These are phyloP conservation scores for Fusarium equiseti DNA, from an alignment of 2,329 filamentous ascomycete species.

Conservation along the genomic window DNA sequence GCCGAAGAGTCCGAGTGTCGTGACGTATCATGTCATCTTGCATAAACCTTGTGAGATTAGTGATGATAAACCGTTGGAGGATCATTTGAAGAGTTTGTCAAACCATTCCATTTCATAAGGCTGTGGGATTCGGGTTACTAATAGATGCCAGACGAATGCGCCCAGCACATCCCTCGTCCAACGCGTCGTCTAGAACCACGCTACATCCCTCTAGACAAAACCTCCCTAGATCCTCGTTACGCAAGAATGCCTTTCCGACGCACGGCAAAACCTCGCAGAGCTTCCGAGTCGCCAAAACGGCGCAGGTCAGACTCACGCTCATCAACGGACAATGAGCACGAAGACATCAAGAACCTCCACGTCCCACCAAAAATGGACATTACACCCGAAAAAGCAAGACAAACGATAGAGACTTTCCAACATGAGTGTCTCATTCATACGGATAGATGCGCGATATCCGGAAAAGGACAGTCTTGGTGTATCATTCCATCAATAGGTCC, in stretches of 20 bases:
- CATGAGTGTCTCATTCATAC: not conserved
- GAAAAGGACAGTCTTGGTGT: conserved; percentile 38
- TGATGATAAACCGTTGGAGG: not conserved
- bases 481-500: conserved; percentile 16
- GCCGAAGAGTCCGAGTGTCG: not conserved
- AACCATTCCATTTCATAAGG: accelerated
- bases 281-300: conserved; percentile 5
- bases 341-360: conserved; percentile 4
- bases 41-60: conserved; percentile 6
- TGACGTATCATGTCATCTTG: conserved; percentile 8
- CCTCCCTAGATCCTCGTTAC: not conserved
- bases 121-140: no score
- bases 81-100: conserved; percentile 2
- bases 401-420: not conserved
- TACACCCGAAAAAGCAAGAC: not conserved
- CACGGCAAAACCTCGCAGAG: not conserved
- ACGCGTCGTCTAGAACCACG: not conserved
- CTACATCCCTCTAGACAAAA: conserved; percentile 16
- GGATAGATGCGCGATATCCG: conserved; percentile 28
- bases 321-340: not conserved
- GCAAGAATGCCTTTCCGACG: conserved; percentile 1
- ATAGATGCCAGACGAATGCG: conserved; percentile 4
- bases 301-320: conserved; percentile 13
- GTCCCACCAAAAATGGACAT: conserved; percentile 12
- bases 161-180: not conserved